Base-by-base conservation (phyloP, 805 yeast species). In the Myxozyma geophila region DNA sequence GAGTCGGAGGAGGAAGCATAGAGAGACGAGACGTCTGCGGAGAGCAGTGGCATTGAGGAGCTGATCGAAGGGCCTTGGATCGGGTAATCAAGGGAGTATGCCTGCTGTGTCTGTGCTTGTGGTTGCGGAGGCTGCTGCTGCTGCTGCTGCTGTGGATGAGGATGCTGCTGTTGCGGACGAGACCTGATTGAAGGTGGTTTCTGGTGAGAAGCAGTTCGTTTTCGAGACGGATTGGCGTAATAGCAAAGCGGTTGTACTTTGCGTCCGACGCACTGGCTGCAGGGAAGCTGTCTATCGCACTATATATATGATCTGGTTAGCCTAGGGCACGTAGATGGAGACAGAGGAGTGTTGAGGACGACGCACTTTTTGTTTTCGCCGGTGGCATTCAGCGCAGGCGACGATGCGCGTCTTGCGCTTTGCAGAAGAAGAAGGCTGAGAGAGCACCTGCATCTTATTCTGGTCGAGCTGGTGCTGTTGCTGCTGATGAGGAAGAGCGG, bases 321-420 rank as follows among this genome's bases (percentile, higher is more conserved):
- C 5, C 28, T 28, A 28, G 2, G 28, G 28, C 28, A 28, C 28
- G 28, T 28, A 15, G 39, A 9, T 33, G 13, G 3, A 40, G 41
- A 28, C 7, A 28, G 59, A 40, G 46, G 36, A 53, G 28, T 2
- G 43, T 19, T 10, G 7, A 12, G n/a, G 37, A 39, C 6, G n/a
- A 44, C 56, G n/a, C 41, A 64, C 67, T 46, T 60, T 64, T 40
- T 64, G 67, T 56, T 64, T 64, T 33, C 67, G 63, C 10, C 67
- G 61, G 35, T 64, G 67, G 50, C 67, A 64, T 43, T 64, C 67
- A 13, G 58, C 53, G 58, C 67, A 64, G 48, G 64, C 57, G 47
- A 62, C 60, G 46, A 64, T 59, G 43, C 56, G 47, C 39, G 56
- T 53, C 35, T 41, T 53, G 35, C 56, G 47, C 21, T 43, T 43